Evolutionary conservation across 2,329 filamentous ascomycete genomes (phyloP).

Genomic region (Aspergillus tanneri): DNA sequence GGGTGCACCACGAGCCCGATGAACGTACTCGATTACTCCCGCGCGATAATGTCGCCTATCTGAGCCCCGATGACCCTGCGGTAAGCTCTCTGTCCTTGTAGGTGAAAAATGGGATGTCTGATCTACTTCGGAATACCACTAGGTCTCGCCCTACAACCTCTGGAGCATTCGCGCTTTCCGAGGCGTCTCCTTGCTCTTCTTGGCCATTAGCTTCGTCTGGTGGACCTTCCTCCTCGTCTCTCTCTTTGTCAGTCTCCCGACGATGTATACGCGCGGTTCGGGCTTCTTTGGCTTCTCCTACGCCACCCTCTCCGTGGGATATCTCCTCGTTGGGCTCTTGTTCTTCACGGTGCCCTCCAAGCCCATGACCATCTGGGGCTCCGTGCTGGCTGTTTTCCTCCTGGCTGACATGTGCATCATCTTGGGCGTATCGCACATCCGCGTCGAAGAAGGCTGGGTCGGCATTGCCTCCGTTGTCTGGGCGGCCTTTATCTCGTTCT

Average conservation of each 20-base stretch:
- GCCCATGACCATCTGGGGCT: conserved; percentile 70
- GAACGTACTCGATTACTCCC: conserved; percentile 69
- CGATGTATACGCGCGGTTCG: conserved; percentile 82
- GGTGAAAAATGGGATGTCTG: neutral
- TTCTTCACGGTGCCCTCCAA: conserved; percentile 87
- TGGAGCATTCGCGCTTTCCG: conserved; percentile 83
- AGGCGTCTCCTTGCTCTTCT: conserved; percentile 73
- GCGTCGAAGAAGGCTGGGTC: conserved; percentile 85
- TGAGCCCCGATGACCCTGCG: conserved; percentile 77
- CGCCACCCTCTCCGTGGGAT: conserved; percentile 72
- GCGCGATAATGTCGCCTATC: conserved; percentile 61
- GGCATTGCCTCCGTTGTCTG: conserved; percentile 83
- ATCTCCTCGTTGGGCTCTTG: conserved; percentile 72
- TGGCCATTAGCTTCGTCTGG: conserved; percentile 79
- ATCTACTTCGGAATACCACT: neutral
- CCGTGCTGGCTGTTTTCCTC: conserved; percentile 66
- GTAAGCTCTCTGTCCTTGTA: conserved; percentile 49
- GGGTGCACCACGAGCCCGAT: conserved; percentile 46
- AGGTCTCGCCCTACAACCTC: conserved; percentile 86
- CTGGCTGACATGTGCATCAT: conserved; percentile 77
- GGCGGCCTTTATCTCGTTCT: conserved; percentile 76
- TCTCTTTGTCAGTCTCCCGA: conserved; percentile 84
- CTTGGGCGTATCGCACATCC: conserved; percentile 68
- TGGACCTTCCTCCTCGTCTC: conserved; percentile 88
- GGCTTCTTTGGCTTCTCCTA: conserved; percentile 88